Evolutionary conservation across 164 flowering plant genomes (phyloP), one percentile per base, ranked within the genome.

Genomic region (Litsea cubeba): DNA sequence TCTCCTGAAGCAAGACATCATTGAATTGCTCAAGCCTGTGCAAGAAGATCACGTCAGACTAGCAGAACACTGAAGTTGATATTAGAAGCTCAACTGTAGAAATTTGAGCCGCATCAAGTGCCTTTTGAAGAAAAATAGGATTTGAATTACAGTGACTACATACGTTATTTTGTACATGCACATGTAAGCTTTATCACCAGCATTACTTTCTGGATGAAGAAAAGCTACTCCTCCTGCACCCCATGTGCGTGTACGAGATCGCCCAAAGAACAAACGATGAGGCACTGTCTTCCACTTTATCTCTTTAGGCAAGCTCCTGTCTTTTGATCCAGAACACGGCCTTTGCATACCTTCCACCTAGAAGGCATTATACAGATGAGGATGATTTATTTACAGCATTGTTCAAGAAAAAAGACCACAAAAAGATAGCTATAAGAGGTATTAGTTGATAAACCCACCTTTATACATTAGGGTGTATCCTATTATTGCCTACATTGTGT

Each of bases 1-100:
- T 96, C 81, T 96, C 98, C 81, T 96, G 99, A 77, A 77, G 80
- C 82, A 92, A 71, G 70, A 96, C 79, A 79, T 94, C 99, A 79
- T 96, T 96, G 83, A 96, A 96, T 83, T 96, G 99, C 86, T 93
- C 99, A 74, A 94, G 90, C 89, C 99, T 95, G 91, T 63, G 72
- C 77, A 76, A 50, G 46, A 24, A 54, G 74, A 68, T 22, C 14
- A 66, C 58, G 65, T 62, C 26, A 54, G 14, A 46, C 25, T 58
- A 22, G 22, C 40, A 24, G 35, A 18, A 51, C 26, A 65, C 17
- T 25, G 60, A 74, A 14, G 32, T 11, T 54, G 12, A 14, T 23
- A 64, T 40, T 32, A 22, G 15, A 71, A 64, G 11, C 10, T 18
- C 40, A 67, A 68, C 28, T 30, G 12, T n/a, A 7, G 50, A 66